Base-by-base conservation (phyloP, 1,284 basidiomycete species). In the Schizophyllum amplum region DNA sequence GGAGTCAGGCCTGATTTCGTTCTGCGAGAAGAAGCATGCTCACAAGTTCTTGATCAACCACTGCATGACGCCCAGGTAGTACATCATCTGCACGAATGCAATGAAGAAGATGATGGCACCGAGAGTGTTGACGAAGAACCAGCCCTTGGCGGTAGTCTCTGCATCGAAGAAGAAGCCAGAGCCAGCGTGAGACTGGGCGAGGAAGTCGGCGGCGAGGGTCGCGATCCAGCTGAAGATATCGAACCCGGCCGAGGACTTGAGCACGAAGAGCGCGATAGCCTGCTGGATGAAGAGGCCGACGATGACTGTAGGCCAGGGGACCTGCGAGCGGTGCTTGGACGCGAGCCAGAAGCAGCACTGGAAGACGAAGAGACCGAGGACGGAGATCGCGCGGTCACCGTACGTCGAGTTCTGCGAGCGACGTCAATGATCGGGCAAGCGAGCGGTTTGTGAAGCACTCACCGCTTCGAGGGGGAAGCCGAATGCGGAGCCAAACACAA, bases 51-150 rank as follows among this genome's bases (percentile, higher is more conserved):
- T 82, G 70, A 94, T 83, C 64, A 94, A 72, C 90, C 91, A 94
- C 74, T 92, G 90, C 90, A 94, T 91, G 51, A 90, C 85, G 51
- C 90, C 89, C 50, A 90, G 76, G 66, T 92, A 87, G 74, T 92
- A 92, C 73, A 91, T 71, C 86, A 92, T 88, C 71, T 93, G 87
- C 60, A 94, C 81, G 64, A 91, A 88, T 22, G 91, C 90, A 65
- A 94, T 81, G 79, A 94, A 92, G 78, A 92, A 91, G 66, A 93
- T 87, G 70, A 94, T 88, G 21, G 84, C 80, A 20, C 78, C 66
- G 52, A 94, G 80, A 55, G 82, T 84, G 69, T 87, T 89, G 60
- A 89, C 83, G 65, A 90, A 90, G 76, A 92, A 92, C 85, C 85
- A 91, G 61, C 85, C 78, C 65, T 86, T 84, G 47, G 65, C 60